Percentiles rank a stretch among this genome's conserved stretches.
Conservation (phyloP, 805 yeast species). For the Vanderwaltozyma yarrowii region DNA sequence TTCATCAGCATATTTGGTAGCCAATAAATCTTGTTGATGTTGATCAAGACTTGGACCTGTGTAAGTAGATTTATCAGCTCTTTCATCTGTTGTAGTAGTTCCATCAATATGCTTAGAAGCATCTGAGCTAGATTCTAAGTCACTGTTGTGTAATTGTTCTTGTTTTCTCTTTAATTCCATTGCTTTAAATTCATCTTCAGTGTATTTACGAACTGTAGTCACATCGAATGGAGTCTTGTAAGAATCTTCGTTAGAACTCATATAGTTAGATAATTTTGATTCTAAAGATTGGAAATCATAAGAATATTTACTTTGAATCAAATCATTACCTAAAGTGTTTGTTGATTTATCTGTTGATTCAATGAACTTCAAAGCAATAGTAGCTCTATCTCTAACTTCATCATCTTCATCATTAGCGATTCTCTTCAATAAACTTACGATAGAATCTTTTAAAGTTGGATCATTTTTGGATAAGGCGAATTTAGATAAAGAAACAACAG, state of each 20-base stretch:
- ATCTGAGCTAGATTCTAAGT: conserved; percentile 23
- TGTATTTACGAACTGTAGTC: conserved; percentile 48
- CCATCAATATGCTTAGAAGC: conserved; percentile 10
- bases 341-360: conserved; percentile 25
- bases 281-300: conserved; percentile 75
- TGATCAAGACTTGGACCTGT: conserved; percentile 23
- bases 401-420: conserved; percentile 86
- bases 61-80: conserved; percentile 16
- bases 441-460: conserved; percentile 52
- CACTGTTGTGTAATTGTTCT: conserved; percentile 20
- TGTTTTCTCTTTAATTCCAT: conserved; percentile 47
- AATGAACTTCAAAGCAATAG: conserved; percentile 66
- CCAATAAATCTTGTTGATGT: conserved; percentile 31
- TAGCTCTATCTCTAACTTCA: conserved; percentile 97
- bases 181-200: conserved; percentile 61
- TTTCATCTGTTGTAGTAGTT: conserved; percentile 14
- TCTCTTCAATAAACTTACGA: conserved; percentile 66
- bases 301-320: conserved; percentile 56
- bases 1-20: conserved; percentile 62
- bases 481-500: conserved; percentile 84
- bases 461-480: conserved; percentile 73
- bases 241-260: conserved; percentile 32
- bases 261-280: conserved; percentile 60
- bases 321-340: conserved; percentile 33
- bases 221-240: conserved; percentile 59